Conservation (phyloP, 2,329 filamentous ascomycete species). For the Lomentospora prolificans region DNA sequence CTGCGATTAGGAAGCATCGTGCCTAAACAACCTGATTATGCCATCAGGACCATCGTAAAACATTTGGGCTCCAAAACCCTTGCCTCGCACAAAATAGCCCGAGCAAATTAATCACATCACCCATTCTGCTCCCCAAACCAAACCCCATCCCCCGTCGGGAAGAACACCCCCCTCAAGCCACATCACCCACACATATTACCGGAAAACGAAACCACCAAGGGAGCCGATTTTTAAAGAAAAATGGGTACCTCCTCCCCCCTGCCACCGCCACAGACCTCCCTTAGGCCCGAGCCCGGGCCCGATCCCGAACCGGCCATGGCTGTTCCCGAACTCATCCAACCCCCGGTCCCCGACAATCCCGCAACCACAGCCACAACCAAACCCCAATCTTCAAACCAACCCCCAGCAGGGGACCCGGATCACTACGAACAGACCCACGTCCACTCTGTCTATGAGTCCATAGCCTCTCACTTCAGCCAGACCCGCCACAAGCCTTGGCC, state of each 20-base stretch:
- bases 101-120: neutral
- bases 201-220: neutral
- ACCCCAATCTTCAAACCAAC: constrained; percentile 7
- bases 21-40: too few species aligned
- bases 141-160: neutral
- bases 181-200: too few species aligned
- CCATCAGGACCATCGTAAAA: too few species aligned
- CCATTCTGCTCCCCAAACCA: neutral
- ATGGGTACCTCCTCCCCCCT: neutral
- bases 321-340: neutral
- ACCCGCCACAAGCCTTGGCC: constrained; percentile 85
- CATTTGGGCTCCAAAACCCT: neutral
- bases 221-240: neutral
- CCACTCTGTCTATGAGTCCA: constrained; percentile 82
- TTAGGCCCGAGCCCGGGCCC: neutral
- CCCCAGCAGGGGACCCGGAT: constrained; percentile 13
- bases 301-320: neutral
- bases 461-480: constrained; percentile 74
- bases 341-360: neutral
- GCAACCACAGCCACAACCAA: neutral
- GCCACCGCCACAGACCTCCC: neutral
- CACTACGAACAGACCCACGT: constrained; percentile 78
- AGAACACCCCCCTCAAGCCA: neutral
- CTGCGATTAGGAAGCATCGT: too few species aligned
- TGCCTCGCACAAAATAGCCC: neutral